A percentile compares a stretch with the other conserved stretches of the same genome.
phyloP scores from a whole-genome alignment of 2,329 filamentous ascomycete species.

The Macrophomina tecta region DNA sequence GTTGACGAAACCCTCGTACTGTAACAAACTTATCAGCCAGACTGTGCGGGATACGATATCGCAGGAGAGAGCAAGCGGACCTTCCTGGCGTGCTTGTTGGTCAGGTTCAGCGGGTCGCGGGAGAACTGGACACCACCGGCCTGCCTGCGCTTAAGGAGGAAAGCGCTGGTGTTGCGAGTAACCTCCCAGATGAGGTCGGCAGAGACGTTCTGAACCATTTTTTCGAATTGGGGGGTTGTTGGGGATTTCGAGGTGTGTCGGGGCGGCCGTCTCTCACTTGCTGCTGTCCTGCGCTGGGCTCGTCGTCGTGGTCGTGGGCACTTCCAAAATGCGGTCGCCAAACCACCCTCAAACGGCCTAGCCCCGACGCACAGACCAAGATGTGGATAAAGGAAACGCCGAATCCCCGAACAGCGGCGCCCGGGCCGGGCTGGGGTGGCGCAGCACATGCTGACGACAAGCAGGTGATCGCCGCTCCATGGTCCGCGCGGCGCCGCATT shows the following conservation, averaged over 20 bases:
- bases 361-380: not conserved
- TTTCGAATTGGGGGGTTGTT: conserved; percentile 31
- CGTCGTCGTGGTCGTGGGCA: conserved; percentile 1
- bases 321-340: conserved; percentile 22
- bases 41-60: conserved; percentile 28
- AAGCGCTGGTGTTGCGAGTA: conserved; percentile 86
- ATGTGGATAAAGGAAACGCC: conserved; percentile 8
- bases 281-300: conserved; percentile 6
- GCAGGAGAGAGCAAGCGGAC: conserved; percentile 55
- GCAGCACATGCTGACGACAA: conserved; percentile 19
- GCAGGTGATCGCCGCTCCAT: conserved; percentile 13
- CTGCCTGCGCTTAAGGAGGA: conserved; percentile 86
- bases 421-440: conserved; percentile 2
- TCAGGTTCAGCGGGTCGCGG: conserved; percentile 90
- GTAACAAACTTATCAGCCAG: conserved; percentile 37
- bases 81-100: conserved; percentile 91
- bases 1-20: conserved; percentile 94
- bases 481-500: not conserved
- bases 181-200: conserved; percentile 94
- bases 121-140: conserved; percentile 88
- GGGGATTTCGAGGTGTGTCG: conserved; percentile 16
- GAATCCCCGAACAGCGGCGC: not conserved
- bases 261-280: conserved; percentile 24
- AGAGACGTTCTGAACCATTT: conserved; percentile 76
- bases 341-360: conserved; percentile 22